Conservation (phyloP, 371 early-diverging fungal genomes). For the Mucor velutinosus region DNA sequence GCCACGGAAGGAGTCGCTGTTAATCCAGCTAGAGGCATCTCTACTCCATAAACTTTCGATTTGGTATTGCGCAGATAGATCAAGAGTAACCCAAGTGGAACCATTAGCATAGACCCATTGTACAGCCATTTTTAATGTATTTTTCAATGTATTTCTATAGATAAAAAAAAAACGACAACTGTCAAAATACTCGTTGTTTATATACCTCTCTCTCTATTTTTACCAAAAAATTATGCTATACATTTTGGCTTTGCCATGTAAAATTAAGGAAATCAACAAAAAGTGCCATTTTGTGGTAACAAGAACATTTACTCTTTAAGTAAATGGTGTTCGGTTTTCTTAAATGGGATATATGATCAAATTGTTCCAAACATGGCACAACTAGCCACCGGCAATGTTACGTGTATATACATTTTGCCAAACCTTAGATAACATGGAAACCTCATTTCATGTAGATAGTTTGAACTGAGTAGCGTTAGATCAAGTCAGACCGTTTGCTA, state of each 20-base stretch:
- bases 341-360: background rate
- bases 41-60: conserved; percentile 13
- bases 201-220: background rate
- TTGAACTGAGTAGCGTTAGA: background rate
- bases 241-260: background rate
- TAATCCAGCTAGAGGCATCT: conserved; percentile 15
- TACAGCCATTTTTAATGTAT: background rate
- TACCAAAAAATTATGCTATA: background rate
- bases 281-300: background rate
- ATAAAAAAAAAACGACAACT: background rate
- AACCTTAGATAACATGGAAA: background rate
- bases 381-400: background rate
- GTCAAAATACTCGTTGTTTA: background rate
- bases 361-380: background rate
- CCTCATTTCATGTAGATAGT: too few relatives aligned
- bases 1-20: background rate
- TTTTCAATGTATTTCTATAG: background rate
- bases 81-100: conserved; percentile 12
- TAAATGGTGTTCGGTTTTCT: background rate
- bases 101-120: conserved; percentile 23
- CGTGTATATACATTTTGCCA: background rate
- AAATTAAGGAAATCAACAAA: background rate
- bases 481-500: background rate
- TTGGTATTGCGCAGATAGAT: conserved; percentile 6
- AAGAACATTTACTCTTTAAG: background rate